phyloP scores from a whole-genome alignment of 208 protist genomes.

The Leishmania braziliensis region DNA sequence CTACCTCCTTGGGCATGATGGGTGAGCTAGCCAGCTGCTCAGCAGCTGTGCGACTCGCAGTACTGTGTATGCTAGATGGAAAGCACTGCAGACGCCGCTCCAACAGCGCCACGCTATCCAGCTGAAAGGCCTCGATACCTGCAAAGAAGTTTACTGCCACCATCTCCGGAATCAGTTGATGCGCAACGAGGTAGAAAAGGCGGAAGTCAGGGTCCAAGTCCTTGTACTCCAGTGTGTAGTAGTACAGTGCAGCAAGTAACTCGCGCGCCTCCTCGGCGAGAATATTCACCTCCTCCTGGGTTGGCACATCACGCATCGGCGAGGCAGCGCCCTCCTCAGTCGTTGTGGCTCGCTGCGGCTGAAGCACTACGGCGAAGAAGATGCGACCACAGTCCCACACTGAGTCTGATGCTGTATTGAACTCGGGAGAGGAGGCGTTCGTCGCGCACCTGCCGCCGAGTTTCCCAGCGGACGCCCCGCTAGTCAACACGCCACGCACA shows the following conservation, averaged over 20 bases:
- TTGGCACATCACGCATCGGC: constrained; percentile 3
- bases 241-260: constrained; percentile 75
- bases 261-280: constrained; percentile 52
- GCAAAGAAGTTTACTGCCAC: constrained; percentile 88
- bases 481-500: constrained; percentile 24
- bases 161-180: constrained; percentile 85
- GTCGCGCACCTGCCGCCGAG: not conserved
- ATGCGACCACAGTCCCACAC: constrained; percentile 47
- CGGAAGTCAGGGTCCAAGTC: constrained; percentile 79
- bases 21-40: not conserved
- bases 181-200: constrained; percentile 84
- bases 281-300: constrained; percentile 43
- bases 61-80: not conserved
- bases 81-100: constrained; percentile 18
- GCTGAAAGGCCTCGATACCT: constrained; percentile 64
- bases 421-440: not conserved
- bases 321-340: not conserved
- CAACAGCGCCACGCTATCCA: constrained; percentile 35
- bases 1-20: constrained; percentile 9
- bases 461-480: not conserved
- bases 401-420: constrained; percentile 18
- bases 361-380: constrained; percentile 58
- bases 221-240: constrained; percentile 85
- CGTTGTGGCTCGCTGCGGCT: not conserved
- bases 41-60: not conserved